Evolutionary conservation across 2,329 filamentous ascomycete genomes (phyloP).

Genomic region (Pestalotiopsis fici): DNA sequence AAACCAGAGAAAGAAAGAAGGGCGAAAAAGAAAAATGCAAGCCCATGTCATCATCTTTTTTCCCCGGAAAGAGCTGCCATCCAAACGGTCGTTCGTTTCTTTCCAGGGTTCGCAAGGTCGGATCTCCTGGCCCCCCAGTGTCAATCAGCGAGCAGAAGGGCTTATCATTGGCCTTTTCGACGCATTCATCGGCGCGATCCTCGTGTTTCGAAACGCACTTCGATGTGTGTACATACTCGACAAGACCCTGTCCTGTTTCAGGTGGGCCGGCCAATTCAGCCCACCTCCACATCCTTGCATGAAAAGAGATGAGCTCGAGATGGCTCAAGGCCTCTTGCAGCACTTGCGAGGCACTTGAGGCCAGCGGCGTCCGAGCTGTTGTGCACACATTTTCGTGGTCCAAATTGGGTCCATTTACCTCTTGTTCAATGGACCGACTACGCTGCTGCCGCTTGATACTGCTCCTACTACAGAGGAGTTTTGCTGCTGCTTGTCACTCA

Average conservation of each 20-base stretch:
- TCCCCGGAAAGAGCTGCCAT: neutral
- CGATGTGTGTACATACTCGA: neutral
- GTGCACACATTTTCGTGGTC: neutral
- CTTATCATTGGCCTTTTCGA: neutral
- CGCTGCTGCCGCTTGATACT: neutral
- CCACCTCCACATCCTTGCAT: constrained; percentile 11
- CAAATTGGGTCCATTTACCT: neutral
- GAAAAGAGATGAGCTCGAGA: constrained; percentile 10
- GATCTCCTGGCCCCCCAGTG: neutral
- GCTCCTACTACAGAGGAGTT: neutral
- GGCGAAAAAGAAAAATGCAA: neutral
- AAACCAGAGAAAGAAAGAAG: neutral
- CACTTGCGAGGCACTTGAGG: neutral
- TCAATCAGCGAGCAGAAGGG: neutral
- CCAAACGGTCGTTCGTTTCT: neutral
- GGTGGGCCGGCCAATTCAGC: constrained; percentile 9
- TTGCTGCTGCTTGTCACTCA: neutral
- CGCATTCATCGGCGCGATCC: constrained; percentile 1
- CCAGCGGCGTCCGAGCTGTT: constrained; percentile 1
- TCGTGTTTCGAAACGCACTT: constrained; percentile 6
- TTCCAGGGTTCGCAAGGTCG: neutral
- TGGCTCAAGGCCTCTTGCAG: constrained; percentile 7
- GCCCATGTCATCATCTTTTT: neutral
- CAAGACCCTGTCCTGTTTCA: constrained; percentile 2
- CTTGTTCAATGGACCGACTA: no score